phyloP scores from a whole-genome alignment of 2,329 filamentous ascomycete species.

The Penicillium digitatum region DNA sequence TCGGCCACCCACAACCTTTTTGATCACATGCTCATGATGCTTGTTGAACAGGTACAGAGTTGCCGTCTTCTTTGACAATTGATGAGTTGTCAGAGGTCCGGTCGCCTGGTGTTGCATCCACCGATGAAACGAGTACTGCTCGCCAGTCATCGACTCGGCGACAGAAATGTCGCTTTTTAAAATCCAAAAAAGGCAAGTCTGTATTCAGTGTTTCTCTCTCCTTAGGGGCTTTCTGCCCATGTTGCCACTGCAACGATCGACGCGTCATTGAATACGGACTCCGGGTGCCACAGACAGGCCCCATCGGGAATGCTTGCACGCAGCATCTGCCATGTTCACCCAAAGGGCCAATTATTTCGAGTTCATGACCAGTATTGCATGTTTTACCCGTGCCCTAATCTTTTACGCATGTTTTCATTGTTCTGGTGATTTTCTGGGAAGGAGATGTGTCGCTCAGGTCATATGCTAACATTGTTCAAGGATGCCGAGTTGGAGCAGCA shows the following conservation, averaged over 20 bases:
- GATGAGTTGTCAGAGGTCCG: slow-evolving; percentile 33
- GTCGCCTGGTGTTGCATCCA: slow-evolving; percentile 26
- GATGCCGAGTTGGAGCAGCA: slow-evolving; percentile 51
- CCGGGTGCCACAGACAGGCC: not conserved
- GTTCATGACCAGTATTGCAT: not conserved
- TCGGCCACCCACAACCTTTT: slow-evolving; percentile 25
- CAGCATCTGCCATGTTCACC: not conserved
- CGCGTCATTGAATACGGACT: slow-evolving; percentile 1
- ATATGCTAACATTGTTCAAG: slow-evolving; percentile 32
- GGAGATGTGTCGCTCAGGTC: not conserved
- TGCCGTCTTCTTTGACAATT: slow-evolving; percentile 11
- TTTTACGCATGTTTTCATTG: not conserved
- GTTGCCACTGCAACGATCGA: not conserved
- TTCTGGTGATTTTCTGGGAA: not conserved
- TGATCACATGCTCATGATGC: slow-evolving; percentile 34
- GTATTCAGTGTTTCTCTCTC: slow-evolving; percentile 5
- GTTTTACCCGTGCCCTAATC: not conserved
- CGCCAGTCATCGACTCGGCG: slow-evolving; percentile 18
- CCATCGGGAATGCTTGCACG: not conserved
- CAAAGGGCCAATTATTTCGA: slow-evolving; percentile 1
- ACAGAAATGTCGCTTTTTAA: slow-evolving; percentile 28
- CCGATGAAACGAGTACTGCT: slow-evolving; percentile 8
- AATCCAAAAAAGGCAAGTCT: slow-evolving; percentile 26
- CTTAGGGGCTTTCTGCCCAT: not conserved
- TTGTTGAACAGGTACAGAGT: slow-evolving; percentile 23